phyloP scores from a whole-genome alignment of 176 grass and related monocot genomes.

The Oryza officinalis region DNA sequence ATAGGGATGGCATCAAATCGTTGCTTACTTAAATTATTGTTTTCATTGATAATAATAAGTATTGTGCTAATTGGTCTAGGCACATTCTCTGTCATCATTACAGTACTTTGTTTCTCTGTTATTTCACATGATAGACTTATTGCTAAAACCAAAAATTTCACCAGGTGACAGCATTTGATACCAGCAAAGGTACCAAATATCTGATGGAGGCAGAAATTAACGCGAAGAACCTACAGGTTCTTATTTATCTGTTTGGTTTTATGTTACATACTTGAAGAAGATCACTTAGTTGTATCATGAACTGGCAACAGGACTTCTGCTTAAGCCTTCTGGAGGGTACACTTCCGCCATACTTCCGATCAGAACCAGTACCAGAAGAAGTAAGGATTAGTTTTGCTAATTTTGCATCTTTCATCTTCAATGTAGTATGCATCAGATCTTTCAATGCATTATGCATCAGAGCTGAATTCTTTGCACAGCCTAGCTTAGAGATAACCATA shows the following conservation, averaged over 20 bases:
- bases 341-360: slow-evolving; percentile 57
- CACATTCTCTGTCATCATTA: not conserved
- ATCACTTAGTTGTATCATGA: slow-evolving; percentile 31
- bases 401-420: slow-evolving; percentile 2
- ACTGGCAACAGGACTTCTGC: slow-evolving; percentile 70
- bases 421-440: not conserved
- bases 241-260: slow-evolving; percentile 19
- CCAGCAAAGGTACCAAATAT: slow-evolving; percentile 61
- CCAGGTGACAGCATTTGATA: slow-evolving; percentile 84
- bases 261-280: not conserved
- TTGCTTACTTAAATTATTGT: not conserved
- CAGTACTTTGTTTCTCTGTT: slow-evolving; percentile 10
- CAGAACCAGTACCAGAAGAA: slow-evolving; percentile 61
- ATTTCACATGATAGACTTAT: not conserved
- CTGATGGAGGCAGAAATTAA: slow-evolving; percentile 75
- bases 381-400: slow-evolving; percentile 44
- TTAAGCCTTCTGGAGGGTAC: slow-evolving; percentile 54
- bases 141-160: slow-evolving; percentile 35
- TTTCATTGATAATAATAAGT: not conserved
- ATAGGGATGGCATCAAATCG: not conserved
- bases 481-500: not conserved
- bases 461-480: slow-evolving; percentile 18
- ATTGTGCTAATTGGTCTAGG: not conserved
- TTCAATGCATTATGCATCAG: not conserved
- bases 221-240: slow-evolving; percentile 52